Conservation (phyloP, 164 flowering plant species). For the Chimonanthus praecox region DNA sequence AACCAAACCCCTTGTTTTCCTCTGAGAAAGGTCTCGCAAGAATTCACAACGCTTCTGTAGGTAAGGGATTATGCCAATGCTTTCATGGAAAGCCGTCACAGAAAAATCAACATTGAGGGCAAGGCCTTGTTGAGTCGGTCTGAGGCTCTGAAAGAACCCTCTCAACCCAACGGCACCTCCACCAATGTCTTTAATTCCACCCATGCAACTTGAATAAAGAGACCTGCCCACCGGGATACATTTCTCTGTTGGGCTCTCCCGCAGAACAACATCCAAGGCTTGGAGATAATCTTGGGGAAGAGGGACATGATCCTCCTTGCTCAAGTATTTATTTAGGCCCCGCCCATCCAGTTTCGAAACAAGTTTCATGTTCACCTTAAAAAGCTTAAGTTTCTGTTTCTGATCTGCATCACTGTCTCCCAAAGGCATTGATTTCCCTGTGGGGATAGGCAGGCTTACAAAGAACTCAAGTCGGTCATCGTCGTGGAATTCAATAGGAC, state of each 20-base stretch:
- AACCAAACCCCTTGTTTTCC: constrained; percentile 47
- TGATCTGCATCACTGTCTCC: constrained; percentile 19
- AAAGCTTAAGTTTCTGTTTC: constrained; percentile 43
- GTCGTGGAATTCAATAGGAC: constrained; percentile 59
- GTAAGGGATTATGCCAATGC: constrained; percentile 79
- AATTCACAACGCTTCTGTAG: constrained; percentile 75
- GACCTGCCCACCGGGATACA: constrained; percentile 73
- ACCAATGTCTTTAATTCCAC: constrained; percentile 67
- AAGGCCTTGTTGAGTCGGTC: constrained; percentile 93
- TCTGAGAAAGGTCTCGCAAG: constrained; percentile 57
- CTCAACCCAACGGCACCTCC: constrained; percentile 86
- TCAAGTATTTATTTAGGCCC: constrained; percentile 50
- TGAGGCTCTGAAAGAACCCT: constrained; percentile 91
- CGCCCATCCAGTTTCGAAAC: constrained; percentile 69
- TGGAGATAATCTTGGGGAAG: constrained; percentile 93
- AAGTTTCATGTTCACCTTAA: constrained; percentile 58
- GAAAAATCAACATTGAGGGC: constrained; percentile 89
- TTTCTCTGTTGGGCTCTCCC: constrained; percentile 67
- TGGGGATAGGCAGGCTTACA: constrained; percentile 58
- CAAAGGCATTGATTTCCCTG: constrained; percentile 19
- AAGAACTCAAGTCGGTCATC: constrained; percentile 62
- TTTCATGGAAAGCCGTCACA: constrained; percentile 91
- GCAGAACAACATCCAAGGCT: constrained; percentile 78
- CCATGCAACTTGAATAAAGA: constrained; percentile 72
- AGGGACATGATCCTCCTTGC: constrained; percentile 47